Percentiles rank a stretch among this genome's conserved stretches.
phyloP scores from a whole-genome alignment of 163 green algal genomes.

The Chlamydomonas reinhardtii region DNA sequence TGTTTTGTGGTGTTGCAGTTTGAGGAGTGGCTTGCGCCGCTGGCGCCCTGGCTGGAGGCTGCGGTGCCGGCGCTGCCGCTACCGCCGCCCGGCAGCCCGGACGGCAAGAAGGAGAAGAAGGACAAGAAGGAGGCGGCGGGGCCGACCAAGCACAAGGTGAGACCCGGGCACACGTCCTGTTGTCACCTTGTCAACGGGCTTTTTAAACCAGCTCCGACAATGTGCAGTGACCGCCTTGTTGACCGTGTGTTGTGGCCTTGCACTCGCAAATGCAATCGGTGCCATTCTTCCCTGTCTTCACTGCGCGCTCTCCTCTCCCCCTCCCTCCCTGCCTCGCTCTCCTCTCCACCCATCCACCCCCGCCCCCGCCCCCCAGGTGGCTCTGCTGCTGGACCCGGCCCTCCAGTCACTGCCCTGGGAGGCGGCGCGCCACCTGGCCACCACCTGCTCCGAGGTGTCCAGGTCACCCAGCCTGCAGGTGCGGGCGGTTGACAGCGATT shows the following conservation, averaged over 20 bases:
- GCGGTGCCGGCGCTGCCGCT: neutral
- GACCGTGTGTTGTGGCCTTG: no score
- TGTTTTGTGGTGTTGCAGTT: no score
- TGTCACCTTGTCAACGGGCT: no score
- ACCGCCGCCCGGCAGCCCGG: neutral
- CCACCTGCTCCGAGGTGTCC: conserved; percentile 40
- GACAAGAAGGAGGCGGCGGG: neutral
- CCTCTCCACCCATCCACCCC: no score
- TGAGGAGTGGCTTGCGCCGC: conserved; percentile 16
- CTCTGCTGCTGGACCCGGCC: conserved; percentile 64
- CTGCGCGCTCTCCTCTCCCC: no score
- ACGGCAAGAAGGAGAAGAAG: conserved; percentile 35
- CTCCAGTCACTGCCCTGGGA: conserved; percentile 64
- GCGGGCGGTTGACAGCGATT: no score
- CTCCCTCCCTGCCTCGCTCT: no score
- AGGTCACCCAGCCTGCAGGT: conserved; percentile 56
- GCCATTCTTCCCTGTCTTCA: no score
- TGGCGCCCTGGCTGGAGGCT: conserved; percentile 16
- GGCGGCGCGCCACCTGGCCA: conserved; percentile 38
- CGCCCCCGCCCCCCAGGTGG: conserved; percentile 12
- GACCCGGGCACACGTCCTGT: no score
- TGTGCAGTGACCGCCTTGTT: no score
- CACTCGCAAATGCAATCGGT: no score
- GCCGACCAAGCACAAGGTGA: conserved; percentile 35
- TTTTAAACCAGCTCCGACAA: no score